phyloP scores from a whole-genome alignment of 2,329 filamentous ascomycete species.

The Fusarium sp. region DNA sequence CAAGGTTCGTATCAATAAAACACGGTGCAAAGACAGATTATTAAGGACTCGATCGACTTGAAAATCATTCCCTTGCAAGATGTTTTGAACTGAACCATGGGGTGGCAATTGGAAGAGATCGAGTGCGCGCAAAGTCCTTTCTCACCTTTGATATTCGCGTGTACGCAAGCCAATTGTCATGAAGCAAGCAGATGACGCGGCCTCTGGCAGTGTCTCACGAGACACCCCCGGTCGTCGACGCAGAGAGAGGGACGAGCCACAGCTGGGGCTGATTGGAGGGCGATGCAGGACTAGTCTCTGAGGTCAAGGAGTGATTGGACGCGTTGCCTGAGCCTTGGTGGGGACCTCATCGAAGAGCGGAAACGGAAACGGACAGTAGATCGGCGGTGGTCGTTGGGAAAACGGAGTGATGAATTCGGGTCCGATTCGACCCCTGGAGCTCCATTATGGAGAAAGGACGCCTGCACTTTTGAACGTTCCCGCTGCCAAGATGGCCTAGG shows the following conservation, averaged over 20 bases:
- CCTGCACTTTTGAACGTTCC: slow-evolving; percentile 22
- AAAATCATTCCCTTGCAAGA: neutral
- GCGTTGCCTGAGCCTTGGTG: slow-evolving; percentile 8
- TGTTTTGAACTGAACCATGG: slow-evolving; percentile 15
- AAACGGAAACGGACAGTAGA: slow-evolving; percentile 28
- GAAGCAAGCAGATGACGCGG: slow-evolving; percentile 43
- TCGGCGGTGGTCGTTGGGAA: slow-evolving; percentile 15
- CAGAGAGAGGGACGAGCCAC: slow-evolving; percentile 19
- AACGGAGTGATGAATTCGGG: slow-evolving; percentile 23
- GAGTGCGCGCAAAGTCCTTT: neutral
- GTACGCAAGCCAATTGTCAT: slow-evolving; percentile 42
- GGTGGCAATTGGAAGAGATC: slow-evolving; percentile 28
- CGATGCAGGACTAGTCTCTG: slow-evolving; percentile 3
- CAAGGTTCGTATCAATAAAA: slow-evolving; percentile 5
- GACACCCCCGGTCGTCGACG: slow-evolving; percentile 39
- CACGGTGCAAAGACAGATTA: neutral
- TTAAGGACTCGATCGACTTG: neutral
- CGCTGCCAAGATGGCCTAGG: slow-evolving; percentile 35
- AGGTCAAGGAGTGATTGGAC: slow-evolving; percentile 22
- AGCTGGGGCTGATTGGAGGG: slow-evolving; percentile 29
- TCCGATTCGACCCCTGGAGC: slow-evolving; percentile 27
- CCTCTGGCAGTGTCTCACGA: slow-evolving; percentile 38
- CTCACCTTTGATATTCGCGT: slow-evolving; percentile 28
- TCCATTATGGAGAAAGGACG: slow-evolving; percentile 17
- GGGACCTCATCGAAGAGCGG: slow-evolving; percentile 2